Evolutionary conservation across 208 protist species (phyloP).

Genomic region (Kentomonas sorsogonicus): DNA sequence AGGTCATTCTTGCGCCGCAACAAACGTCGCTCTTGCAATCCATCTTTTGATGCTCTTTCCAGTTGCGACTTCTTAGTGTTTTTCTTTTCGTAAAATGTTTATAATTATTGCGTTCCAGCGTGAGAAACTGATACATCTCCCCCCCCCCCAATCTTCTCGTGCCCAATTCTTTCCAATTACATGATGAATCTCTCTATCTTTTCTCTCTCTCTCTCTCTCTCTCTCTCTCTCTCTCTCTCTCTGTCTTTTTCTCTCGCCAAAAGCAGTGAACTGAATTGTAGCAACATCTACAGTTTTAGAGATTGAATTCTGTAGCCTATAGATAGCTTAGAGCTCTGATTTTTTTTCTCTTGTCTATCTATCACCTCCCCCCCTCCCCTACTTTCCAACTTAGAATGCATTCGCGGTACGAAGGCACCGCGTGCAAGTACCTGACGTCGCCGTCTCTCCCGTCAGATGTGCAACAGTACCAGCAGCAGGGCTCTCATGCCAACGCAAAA

Average conservation of each 20-base stretch:
- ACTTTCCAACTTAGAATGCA: too few relatives aligned
- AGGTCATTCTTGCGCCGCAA: too few relatives aligned
- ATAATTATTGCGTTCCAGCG: conserved; percentile 6
- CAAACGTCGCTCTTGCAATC: too few relatives aligned
- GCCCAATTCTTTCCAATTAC: background rate
- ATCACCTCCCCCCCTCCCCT: too few relatives aligned
- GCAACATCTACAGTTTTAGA: too few relatives aligned
- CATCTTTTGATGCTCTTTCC: conserved; percentile 15
- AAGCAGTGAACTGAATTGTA: too few relatives aligned
- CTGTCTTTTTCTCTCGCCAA: conserved; percentile 1
- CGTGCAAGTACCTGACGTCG: conserved; percentile 54
- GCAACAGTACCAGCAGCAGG: conserved; percentile 14
- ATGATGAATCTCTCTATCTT: background rate
- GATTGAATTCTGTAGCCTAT: too few relatives aligned
- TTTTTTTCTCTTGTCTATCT: too few relatives aligned
- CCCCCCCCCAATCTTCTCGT: background rate
- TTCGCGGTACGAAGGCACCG: too few relatives aligned
- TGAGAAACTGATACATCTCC: conserved; percentile 2
- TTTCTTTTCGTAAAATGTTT: conserved; percentile 7
- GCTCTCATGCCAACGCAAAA: conserved; percentile 12
- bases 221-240: conserved; percentile 2
- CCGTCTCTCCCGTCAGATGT: conserved; percentile 35
- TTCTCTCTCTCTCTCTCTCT: background rate
- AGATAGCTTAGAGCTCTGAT: too few relatives aligned
- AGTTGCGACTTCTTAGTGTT: background rate